These are phyloP conservation scores for Aspergillus floridensis DNA, from an alignment of 2,329 filamentous ascomycete species.

Conservation along the genomic window DNA sequence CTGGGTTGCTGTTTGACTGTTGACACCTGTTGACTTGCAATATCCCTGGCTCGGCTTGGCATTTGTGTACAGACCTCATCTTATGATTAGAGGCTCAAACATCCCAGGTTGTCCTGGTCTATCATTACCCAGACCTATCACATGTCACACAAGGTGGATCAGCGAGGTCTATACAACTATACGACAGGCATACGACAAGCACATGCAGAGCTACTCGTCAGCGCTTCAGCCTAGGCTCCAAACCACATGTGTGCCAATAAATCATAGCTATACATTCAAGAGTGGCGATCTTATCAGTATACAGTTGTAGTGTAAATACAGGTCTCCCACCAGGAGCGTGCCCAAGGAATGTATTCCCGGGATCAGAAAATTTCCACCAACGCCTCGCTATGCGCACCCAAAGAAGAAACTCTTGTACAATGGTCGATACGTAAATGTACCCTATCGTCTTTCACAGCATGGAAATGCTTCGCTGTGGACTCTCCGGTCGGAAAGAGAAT, in stretches of 20 bases:
- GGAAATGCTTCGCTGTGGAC: background rate
- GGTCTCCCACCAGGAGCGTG: conserved; percentile 49
- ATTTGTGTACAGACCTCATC: background rate
- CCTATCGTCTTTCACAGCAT: background rate
- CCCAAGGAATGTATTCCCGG: conserved; percentile 15
- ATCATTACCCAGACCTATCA: background rate
- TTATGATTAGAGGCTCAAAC: background rate
- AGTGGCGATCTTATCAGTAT: conserved; percentile 62
- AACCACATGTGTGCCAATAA: background rate
- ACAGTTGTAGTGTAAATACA: conserved; percentile 53
- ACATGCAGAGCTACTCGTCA: too few species aligned
- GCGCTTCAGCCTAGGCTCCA: background rate
- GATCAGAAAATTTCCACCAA: conserved; percentile 32
- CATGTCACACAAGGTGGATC: background rate
- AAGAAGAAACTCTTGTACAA: conserved; percentile 26
- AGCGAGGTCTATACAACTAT: background rate
- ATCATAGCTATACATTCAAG: conserved; percentile 43
- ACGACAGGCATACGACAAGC: background rate
- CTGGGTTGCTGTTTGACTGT: too few species aligned
- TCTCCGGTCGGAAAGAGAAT: background rate
- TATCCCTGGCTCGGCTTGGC: too few species aligned
- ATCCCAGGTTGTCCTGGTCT: background rate
- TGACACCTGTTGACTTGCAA: too few species aligned
- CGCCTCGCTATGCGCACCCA: conserved; percentile 44
- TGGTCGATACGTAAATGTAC: conserved; percentile 6